A percentile compares a stretch with the other conserved stretches of the same genome.
Evolutionary conservation across 2,329 filamentous ascomycete species (phyloP).

Genomic region (Penicillium verrucosum): DNA sequence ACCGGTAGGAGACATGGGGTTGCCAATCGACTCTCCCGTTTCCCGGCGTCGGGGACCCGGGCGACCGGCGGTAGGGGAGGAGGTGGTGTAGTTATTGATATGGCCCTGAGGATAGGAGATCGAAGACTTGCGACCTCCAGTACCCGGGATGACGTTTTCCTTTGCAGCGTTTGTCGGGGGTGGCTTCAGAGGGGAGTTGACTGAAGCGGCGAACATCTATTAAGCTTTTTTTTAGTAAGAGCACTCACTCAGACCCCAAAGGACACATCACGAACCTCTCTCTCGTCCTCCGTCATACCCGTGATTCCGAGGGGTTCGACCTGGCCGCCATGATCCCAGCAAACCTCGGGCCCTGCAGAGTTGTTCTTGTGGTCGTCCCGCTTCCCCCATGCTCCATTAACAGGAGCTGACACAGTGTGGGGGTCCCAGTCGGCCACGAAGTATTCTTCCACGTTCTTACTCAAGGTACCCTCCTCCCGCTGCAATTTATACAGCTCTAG

Average conservation of each 20-base stretch:
- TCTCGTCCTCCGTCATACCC: slow-evolving; percentile 67
- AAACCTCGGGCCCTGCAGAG: slow-evolving; percentile 80
- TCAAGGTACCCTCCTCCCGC: slow-evolving; percentile 52
- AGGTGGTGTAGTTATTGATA: slow-evolving; percentile 62
- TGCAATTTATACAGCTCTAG: slow-evolving; percentile 67
- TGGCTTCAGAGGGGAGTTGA: slow-evolving; percentile 91
- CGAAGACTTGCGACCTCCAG: slow-evolving; percentile 70
- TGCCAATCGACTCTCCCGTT: slow-evolving; percentile 67
- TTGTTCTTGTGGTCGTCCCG: slow-evolving; percentile 68
- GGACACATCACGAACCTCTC: slow-evolving; percentile 50
- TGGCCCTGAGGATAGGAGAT: slow-evolving; percentile 65
- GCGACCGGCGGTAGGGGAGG: slow-evolving; percentile 70
- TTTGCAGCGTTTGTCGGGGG: slow-evolving; percentile 67
- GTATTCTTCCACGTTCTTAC: slow-evolving; percentile 62
- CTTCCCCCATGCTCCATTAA: slow-evolving; percentile 70
- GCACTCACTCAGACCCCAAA: neutral
- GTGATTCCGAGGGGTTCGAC: slow-evolving; percentile 69
- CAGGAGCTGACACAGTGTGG: slow-evolving; percentile 62
- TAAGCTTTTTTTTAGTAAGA: slow-evolving; percentile 24
- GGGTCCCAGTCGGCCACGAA: slow-evolving; percentile 79
- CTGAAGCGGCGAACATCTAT: slow-evolving; percentile 76
- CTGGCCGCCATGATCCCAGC: slow-evolving; percentile 75
- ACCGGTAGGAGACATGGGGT: slow-evolving; percentile 48
- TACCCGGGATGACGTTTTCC: slow-evolving; percentile 43
- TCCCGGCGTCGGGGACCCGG: slow-evolving; percentile 79